These are phyloP conservation scores for Orbilia blumenaviensis DNA, from an alignment of 2,329 filamentous ascomycete genomes.

Conservation along the genomic window DNA sequence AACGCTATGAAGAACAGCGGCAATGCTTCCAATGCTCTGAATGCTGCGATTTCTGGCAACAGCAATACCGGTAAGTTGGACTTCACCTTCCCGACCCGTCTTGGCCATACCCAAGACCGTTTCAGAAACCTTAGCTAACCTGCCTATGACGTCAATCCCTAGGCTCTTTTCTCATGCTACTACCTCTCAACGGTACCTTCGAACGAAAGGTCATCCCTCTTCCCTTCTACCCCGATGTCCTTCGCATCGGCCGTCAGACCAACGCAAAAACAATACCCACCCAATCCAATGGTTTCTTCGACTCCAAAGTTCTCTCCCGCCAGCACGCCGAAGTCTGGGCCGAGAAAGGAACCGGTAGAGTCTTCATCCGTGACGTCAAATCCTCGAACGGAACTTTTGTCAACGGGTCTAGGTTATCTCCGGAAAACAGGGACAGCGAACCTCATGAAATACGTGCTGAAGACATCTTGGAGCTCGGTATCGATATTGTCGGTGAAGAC, in stretches of 20 bases:
- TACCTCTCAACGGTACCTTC: conserved; percentile 94
- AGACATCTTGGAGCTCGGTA: conserved; percentile 92
- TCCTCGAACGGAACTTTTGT: conserved; percentile 99
- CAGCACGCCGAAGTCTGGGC: conserved; percentile 98
- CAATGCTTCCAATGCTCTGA: conserved; percentile 38
- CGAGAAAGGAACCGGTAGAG: conserved; percentile 76
- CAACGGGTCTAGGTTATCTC: conserved; percentile 87
- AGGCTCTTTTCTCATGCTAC: conserved; percentile 80
- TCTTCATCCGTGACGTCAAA: conserved; percentile 97
- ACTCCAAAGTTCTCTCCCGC: conserved; percentile 95
- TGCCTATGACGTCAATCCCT: conserved; percentile 53
- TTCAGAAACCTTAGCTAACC: conserved; percentile 2
- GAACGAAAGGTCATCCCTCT: conserved; percentile 96
- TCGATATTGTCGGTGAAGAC: conserved; percentile 98
- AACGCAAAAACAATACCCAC: conserved; percentile 96
- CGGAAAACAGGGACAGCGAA: conserved; percentile 94
- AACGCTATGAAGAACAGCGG: conserved; percentile 55
- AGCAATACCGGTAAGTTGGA: conserved; percentile 66
- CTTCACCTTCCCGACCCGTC: conserved; percentile 73
- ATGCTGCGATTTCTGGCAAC: conserved; percentile 54
- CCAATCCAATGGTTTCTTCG: conserved; percentile 91
- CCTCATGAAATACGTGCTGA: conserved; percentile 90
- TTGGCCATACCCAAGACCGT: conserved; percentile 58
- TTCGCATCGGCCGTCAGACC: conserved; percentile 94
- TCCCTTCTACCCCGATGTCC: conserved; percentile 89